Evolutionary conservation across 2,329 filamentous ascomycete genomes (phyloP).

Genomic region (Elsinoe australis): DNA sequence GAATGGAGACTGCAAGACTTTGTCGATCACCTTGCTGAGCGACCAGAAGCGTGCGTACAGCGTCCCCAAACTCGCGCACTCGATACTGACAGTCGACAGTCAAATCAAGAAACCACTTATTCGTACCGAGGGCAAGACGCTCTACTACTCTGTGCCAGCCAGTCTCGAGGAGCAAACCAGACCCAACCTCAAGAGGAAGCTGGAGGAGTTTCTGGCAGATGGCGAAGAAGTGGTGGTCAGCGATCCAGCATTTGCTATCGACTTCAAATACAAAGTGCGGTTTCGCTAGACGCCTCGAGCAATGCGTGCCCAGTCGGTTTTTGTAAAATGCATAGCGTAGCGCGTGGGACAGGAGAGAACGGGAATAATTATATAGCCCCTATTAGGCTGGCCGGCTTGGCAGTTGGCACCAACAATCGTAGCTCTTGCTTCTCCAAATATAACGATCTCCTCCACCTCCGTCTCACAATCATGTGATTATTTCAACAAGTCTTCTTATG

Average conservation of each 20-base stretch:
- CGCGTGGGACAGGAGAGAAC: not conserved
- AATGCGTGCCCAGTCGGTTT: not conserved
- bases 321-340: constrained; percentile 12
- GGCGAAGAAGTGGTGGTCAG: constrained; percentile 89
- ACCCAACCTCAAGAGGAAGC: constrained; percentile 69
- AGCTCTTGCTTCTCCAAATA: constrained; percentile 9
- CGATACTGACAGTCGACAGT: constrained; percentile 21
- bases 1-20: constrained; percentile 72
- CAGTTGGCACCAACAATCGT: constrained; percentile 8
- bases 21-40: constrained; percentile 71
- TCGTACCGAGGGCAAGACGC: constrained; percentile 67
- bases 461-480: constrained; percentile 9
- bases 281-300: constrained; percentile 30
- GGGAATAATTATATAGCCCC: not conserved
- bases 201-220: constrained; percentile 67
- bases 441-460: not conserved
- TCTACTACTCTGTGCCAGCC: constrained; percentile 82
- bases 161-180: constrained; percentile 77
- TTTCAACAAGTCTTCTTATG: constrained; percentile 5
- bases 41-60: constrained; percentile 59
- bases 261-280: constrained; percentile 54
- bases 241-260: constrained; percentile 77
- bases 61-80: not conserved
- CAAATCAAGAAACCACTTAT: constrained; percentile 93
- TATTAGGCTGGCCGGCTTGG: not conserved